Evolutionary conservation across 352 stramenopile species (phyloP).

Genomic region (Globisporangium paddicum): DNA sequence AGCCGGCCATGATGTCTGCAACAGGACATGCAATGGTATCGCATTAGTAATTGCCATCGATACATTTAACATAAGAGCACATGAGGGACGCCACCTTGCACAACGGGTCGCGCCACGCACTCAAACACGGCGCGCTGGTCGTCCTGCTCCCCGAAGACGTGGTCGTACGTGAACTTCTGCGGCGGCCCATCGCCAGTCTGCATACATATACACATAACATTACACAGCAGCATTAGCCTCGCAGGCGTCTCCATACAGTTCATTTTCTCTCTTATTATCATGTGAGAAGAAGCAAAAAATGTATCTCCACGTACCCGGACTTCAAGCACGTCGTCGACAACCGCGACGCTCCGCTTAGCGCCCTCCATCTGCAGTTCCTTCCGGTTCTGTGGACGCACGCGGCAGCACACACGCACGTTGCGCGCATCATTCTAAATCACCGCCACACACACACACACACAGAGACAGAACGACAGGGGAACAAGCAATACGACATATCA

Average conservation of each 20-base stretch:
- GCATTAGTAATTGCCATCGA: not conserved
- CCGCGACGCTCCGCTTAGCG: constrained; percentile 50
- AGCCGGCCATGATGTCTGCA: constrained; percentile 88
- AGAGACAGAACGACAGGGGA: too few species aligned
- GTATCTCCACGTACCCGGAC: constrained; percentile 41
- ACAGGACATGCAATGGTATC: not conserved
- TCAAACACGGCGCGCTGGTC: constrained; percentile 89
- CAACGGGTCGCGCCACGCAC: constrained; percentile 78
- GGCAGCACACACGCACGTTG: constrained; percentile 82
- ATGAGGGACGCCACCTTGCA: constrained; percentile 61
- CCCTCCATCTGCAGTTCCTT: constrained; percentile 68
- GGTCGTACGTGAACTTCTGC: constrained; percentile 89
- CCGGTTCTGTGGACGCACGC: constrained; percentile 74
- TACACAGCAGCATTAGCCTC: not conserved
- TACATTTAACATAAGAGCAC: too few species aligned
- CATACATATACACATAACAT: not conserved
- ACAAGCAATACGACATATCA: not conserved
- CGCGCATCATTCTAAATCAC: constrained; percentile 18
- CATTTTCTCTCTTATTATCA: not conserved
- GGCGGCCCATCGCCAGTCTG: constrained; percentile 45
- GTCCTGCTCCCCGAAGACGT: constrained; percentile 80
- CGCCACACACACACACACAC: not conserved
- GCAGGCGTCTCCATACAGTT: not conserved
- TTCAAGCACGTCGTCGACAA: constrained; percentile 51
- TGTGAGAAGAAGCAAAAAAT: too few species aligned